Evolutionary conservation across 768 basidiomycete genomes (phyloP), one percentile per base, ranked within the genome.

Genomic region (Fistulinella prunicolor): DNA sequence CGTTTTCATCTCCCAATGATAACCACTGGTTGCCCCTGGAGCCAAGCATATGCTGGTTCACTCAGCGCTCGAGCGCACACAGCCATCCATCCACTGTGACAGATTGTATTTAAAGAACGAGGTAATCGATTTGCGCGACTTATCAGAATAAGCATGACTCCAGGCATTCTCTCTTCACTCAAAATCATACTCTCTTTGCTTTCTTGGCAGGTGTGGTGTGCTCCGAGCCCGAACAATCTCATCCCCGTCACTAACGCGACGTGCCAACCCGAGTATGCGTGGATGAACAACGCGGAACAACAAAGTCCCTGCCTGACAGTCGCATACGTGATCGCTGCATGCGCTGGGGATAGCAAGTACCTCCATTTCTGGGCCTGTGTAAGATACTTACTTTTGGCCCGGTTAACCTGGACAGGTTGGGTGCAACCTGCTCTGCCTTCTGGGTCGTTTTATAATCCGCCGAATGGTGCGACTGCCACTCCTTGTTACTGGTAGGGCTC

Each of bases 291-390:
- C 17, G 39, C 35, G 1, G 52, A 60, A 19, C 29, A 36, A 26
- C 1, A 35, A 14, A 42, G 20, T 19, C 56, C 65, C 3, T 68
- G 66, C 47, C 46, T 66, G 23, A 35, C 44, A 5, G 66, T 62
- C 8, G 64, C 65, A 2, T 68, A 62, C 35, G 64, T 68, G 41
- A 61, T 68, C n/a, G 62, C 44, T 20, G 60, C 65, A 23, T 66
- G 65, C 21, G 46, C 7, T 2, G 64, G 58, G 34, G 54, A 68
- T 21, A 54, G 65, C 34, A 51, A 47, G 65, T 60, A 1, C 6
- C 6, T 39, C 41, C 14, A 24, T 28, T 45, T 38, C 41, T 0
- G 2, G 2, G 37, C 19, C 22, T 12, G 8, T 10, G 16, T 1
- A 32, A 17, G 10, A 16, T 10, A 14, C 43, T 50, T 10, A 54